Evolutionary conservation across 306 rosid genomes (phyloP).

Genomic region (Lagenaria siceraria): DNA sequence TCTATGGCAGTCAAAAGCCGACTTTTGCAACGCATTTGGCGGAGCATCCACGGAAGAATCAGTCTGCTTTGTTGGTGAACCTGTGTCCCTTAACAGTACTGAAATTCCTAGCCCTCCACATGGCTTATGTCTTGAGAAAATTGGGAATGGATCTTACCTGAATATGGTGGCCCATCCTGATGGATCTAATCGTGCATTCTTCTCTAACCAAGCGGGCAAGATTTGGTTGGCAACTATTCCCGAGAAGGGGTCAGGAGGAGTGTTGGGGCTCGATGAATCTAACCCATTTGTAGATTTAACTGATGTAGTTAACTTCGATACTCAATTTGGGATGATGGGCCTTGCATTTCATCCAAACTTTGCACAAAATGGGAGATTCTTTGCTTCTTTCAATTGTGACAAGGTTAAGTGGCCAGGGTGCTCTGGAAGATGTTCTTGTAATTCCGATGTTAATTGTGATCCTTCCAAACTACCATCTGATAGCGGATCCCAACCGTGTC

Average conservation of each 20-base stretch:
- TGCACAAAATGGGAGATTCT: constrained; percentile 66
- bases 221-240: constrained; percentile 80
- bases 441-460: constrained; percentile 89
- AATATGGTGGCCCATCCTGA: constrained; percentile 90
- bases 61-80: constrained; percentile 68
- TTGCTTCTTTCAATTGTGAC: constrained; percentile 89
- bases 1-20: constrained; percentile 65
- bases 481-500: constrained; percentile 79
- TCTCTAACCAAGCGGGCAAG: constrained; percentile 62
- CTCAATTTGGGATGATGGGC: constrained; percentile 83
- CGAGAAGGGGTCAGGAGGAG: constrained; percentile 51
- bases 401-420: constrained; percentile 77
- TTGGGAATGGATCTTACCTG: constrained; percentile 83
- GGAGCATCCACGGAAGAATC: constrained; percentile 49
- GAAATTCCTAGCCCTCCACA: constrained; percentile 22
- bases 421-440: constrained; percentile 86
- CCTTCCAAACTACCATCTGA: constrained; percentile 57
- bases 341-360: constrained; percentile 92
- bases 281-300: constrained; percentile 83
- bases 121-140: constrained; percentile 90
- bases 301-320: constrained; percentile 61
- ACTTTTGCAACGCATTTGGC: constrained; percentile 74
- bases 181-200: constrained; percentile 86
- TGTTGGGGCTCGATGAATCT: constrained; percentile 46
- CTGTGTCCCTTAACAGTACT: constrained; percentile 40